Evolutionary conservation across 257 asterid genomes (phyloP), one percentile per base, ranked within the genome.

Genomic region (Ballota nigra): DNA sequence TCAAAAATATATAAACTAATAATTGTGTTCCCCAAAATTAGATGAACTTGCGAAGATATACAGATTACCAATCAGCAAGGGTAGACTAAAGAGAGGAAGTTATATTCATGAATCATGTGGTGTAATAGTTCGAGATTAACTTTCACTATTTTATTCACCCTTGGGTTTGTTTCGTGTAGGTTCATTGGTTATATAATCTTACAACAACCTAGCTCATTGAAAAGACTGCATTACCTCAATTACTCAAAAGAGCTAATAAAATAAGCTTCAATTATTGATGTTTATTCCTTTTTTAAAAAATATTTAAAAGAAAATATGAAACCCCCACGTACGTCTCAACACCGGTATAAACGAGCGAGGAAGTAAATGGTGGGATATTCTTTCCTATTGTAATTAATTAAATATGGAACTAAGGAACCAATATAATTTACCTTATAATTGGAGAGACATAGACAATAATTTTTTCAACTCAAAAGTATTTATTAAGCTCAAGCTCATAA

Each of bases 101-200:
- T 33, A 23, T 13, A 3, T 41, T 3, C 8, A 8, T 69, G 19
- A 53, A n/a, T n/a, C n/a, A n/a, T 57, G 60, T 68, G 59, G 74
- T 36, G 53, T n/a, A 65, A 52, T 16, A 62, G 68, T 52, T 34
- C 28, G 56, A 52, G 34, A 69, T 76, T 77, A 73, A 76, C 76
- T 56, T 45, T 64, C 36, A 64, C 77, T 71, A 24, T 65, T 77
- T 69, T 38, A 71, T 65, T 77, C 68, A 76, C 76, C 52, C 51
- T 1, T 53, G 33, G 5, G 3, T 13, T 11, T 18, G 5, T 0
- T 15, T 45, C 15, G 53, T n/a, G n/a, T n/a, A n/a, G n/a, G n/a
- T n/a, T n/a, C 33, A 68, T 59, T 68, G 43, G 29, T 74, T 15
- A 33, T 33, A 45, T n/a, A n/a, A n/a, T n/a, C n/a, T n/a, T n/a